Evolutionary conservation across 2,329 filamentous ascomycete genomes (phyloP).

Genomic region (Beauveria sp.): DNA sequence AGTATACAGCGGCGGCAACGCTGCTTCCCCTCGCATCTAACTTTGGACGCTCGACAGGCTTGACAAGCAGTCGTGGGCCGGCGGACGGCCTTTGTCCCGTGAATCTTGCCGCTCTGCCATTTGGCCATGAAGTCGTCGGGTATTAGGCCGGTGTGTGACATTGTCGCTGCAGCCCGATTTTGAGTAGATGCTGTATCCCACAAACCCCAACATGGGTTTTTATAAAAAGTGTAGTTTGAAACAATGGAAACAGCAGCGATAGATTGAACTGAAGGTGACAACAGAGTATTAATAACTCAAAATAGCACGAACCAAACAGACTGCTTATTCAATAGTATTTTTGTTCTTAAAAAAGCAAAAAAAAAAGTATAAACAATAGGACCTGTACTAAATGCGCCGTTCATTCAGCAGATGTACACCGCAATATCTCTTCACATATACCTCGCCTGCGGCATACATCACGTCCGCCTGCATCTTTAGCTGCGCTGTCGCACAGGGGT

Average conservation of each 20-base stretch:
- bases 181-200: too few species aligned
- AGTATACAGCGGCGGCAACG: background rate
- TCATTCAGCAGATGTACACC: background rate
- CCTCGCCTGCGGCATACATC: background rate
- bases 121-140: background rate
- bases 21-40: background rate
- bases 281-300: too few species aligned
- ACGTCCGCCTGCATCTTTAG: background rate
- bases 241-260: background rate
- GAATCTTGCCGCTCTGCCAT: background rate
- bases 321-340: too few species aligned
- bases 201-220: too few species aligned
- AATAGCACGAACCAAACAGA: too few species aligned
- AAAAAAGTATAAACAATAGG: too few species aligned
- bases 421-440: background rate
- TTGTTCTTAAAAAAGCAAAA: too few species aligned
- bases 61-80: conserved; percentile 1
- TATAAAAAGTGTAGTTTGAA: background rate
- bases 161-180: background rate
- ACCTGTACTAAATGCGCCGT: background rate
- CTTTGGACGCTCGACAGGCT: background rate
- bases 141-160: background rate
- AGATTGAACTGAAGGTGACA: background rate
- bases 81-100: background rate
- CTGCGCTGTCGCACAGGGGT: background rate